phyloP scores from a whole-genome alignment of 805 yeast species.

The Metschnikowia sp. region DNA sequence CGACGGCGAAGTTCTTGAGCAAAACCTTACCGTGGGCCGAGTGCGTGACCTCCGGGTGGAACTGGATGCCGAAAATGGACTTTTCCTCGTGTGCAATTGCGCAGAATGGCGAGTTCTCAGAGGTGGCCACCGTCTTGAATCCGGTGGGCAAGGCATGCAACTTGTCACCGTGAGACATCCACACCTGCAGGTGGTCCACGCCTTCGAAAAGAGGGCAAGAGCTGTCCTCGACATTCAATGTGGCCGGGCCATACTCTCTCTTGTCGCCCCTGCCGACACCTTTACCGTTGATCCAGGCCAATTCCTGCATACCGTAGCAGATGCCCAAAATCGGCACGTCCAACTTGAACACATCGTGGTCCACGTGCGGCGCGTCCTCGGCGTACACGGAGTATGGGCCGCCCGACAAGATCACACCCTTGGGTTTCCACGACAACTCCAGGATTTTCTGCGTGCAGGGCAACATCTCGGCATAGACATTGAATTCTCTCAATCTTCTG shows the following conservation, averaged over 20 bases:
- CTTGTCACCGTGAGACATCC: constrained; percentile 99
- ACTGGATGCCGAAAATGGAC: constrained; percentile 89
- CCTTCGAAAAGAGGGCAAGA: constrained; percentile 74
- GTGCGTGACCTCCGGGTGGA: constrained; percentile 99
- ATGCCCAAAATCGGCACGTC: constrained; percentile 94
- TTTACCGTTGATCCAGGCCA: constrained; percentile 96
- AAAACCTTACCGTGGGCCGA: constrained; percentile 85
- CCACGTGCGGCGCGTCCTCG: constrained; percentile 95
- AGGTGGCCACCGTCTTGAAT: constrained; percentile 82
- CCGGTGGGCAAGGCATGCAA: constrained; percentile 86
- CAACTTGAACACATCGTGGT: constrained; percentile 85
- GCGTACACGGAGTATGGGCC: constrained; percentile 98
- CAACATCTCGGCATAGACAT: constrained; percentile 98
- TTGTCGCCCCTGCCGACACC: constrained; percentile 94
- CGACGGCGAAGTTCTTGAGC: constrained; percentile 88
- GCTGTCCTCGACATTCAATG: constrained; percentile 68
- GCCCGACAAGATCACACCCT: constrained; percentile 93
- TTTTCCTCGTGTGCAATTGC: constrained; percentile 78
- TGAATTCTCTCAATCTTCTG: constrained; percentile 95
- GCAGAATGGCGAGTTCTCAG: constrained; percentile 93
- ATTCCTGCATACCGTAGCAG: constrained; percentile 98
- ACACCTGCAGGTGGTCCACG: constrained; percentile 90
- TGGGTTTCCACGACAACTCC: constrained; percentile 91
- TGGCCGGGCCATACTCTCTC: constrained; percentile 97
- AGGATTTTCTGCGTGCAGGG: constrained; percentile 98